These are phyloP conservation scores for Trebouxia sp. DNA, from an alignment of 139 green algal genomes.

Conservation along the genomic window DNA sequence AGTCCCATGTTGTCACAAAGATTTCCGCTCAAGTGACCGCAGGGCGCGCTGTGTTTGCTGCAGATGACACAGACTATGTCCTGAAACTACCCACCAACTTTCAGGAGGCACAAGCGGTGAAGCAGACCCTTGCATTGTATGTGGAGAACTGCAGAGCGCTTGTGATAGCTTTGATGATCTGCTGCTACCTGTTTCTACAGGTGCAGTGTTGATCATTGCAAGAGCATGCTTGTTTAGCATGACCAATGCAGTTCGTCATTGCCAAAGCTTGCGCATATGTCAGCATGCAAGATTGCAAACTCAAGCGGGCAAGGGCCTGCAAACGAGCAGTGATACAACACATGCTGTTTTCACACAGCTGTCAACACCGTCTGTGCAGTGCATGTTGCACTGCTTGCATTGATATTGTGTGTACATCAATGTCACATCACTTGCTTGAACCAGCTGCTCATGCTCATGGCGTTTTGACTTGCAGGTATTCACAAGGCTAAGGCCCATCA, in stretches of 20 bases:
- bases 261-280: not conserved
- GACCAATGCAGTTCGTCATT: not conserved
- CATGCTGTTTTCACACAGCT: not conserved
- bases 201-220: not conserved
- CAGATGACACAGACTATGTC: not conserved
- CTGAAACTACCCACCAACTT: conserved; percentile 33
- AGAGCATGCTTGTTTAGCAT: not conserved
- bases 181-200: conserved; percentile 55
- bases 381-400: too few species aligned
- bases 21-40: too few species aligned
- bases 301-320: too few species aligned
- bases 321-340: not conserved
- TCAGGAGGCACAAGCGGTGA: conserved; percentile 18
- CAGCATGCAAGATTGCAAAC: not conserved
- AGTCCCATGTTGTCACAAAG: not conserved
- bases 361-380: too few species aligned
- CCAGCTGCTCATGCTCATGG: too few species aligned
- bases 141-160: conserved; percentile 4
- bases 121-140: conserved; percentile 25
- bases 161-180: conserved; percentile 24
- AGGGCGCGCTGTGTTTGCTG: not conserved
- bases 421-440: too few species aligned
- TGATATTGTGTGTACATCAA: too few species aligned
- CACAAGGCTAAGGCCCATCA: too few species aligned
- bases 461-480: not conserved